Evolutionary conservation across 2,329 filamentous ascomycete species (phyloP).

Genomic region (Cytospora chrysosperma): DNA sequence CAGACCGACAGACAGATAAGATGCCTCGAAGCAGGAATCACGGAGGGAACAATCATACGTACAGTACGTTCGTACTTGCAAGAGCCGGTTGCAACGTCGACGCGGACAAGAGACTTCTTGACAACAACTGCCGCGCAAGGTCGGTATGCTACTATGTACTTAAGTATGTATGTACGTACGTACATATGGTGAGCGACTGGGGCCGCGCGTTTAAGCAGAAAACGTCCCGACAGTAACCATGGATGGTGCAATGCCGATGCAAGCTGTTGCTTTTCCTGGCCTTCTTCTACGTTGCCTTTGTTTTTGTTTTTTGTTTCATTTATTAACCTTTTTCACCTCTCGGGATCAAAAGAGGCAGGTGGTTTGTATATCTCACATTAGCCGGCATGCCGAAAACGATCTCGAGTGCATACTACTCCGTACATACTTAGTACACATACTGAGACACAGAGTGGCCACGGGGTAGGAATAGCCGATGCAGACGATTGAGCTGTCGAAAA

Average conservation of each 20-base stretch:
- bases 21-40: no score
- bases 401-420: not conserved
- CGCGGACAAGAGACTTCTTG: not conserved
- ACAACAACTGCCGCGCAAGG: slow-evolving; percentile 6
- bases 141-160: no score
- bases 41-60: no score
- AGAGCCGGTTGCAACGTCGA: not conserved
- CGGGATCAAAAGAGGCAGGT: slow-evolving; percentile 10
- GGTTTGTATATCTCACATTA: not conserved
- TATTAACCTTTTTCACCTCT: not conserved
- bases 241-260: not conserved
- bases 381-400: slow-evolving; percentile 15
- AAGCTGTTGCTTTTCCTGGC: no score
- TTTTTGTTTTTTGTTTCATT: no score
- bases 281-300: no score
- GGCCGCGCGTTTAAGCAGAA: not conserved
- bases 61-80: no score
- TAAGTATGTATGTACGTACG: no score
- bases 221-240: not conserved
- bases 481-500: not conserved
- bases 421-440: not conserved
- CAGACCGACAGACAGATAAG: no score
- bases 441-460: not conserved
- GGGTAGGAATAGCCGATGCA: slow-evolving; percentile 12
- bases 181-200: not conserved